These are phyloP conservation scores for Podaxis sp. DNA, from an alignment of 768 basidiomycete genomes.

Conservation along the genomic window DNA sequence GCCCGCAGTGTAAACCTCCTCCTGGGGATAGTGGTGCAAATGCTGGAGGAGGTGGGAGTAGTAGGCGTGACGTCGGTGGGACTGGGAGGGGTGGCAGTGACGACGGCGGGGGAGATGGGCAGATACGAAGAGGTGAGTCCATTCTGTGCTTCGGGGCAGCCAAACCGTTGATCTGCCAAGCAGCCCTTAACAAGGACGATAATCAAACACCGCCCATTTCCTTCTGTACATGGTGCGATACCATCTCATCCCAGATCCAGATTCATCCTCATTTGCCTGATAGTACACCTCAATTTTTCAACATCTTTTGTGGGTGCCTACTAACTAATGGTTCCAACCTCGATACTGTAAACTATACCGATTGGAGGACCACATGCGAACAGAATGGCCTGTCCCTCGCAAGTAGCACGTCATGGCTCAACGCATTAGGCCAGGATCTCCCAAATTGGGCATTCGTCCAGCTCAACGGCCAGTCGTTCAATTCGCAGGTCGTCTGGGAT, in stretches of 20 bases:
- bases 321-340: not conserved
- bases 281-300: slow-evolving; percentile 6
- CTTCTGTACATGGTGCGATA: slow-evolving; percentile 3
- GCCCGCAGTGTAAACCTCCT: not conserved
- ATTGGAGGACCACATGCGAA: not conserved
- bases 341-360: not conserved
- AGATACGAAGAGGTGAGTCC: slow-evolving; percentile 1
- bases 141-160: not conserved
- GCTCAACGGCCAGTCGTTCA: not conserved
- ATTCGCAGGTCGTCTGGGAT: not conserved
- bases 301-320: slow-evolving; percentile 6
- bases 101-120: not conserved
- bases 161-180: not conserved
- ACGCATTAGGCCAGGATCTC: not conserved
- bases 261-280: not conserved
- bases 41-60: not conserved
- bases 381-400: not conserved
- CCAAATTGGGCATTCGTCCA: slow-evolving; percentile 1
- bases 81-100: too few relatives aligned
- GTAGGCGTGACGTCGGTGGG: not conserved
- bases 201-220: not conserved
- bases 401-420: not conserved
- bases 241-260: not conserved
- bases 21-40: not conserved
- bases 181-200: not conserved